Evolutionary conservation across 495 filamentous ascomycete species (phyloP), one percentile per base, ranked within the genome.

Genomic region (Aspergillus hancockii): DNA sequence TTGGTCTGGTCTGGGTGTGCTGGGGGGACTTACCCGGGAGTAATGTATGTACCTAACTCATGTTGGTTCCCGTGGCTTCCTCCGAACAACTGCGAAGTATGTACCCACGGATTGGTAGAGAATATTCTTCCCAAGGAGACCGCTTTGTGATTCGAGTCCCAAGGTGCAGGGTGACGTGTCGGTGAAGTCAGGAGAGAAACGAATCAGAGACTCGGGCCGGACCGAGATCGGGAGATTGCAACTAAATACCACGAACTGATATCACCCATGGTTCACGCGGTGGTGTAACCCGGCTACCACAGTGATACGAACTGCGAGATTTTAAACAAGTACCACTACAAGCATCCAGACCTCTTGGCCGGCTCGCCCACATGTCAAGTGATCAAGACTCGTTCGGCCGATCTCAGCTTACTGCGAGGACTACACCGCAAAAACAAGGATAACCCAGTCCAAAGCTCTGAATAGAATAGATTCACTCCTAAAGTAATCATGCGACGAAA

Each of bases 281-380:
- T 47, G 19, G 38, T 47, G 43, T 47, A 47, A 22, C 43, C 43
- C 8, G 25, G 19, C 21, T 8, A 22, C 43, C 19, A 10, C 9
- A 21, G 18, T 18, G 43, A 47, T 47, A 47, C 43, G 43, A 47
- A 47, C 43, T 16, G 19, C 19, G 16, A 23, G 1, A 47, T 47
- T 47, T 6, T n/a, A 16, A 47, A 22, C 43, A 23, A 23, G 43
- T 23, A 47, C 43, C 13, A 1, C 6, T 23, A 22, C 43, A 47
- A 21, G 43, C 16, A n/a, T 47, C 43, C 43, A 47, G 43, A 14
- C 43, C 43, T 47, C 43, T 47, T 47, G 43, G 43, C 43, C 5
- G 19, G 4, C 12, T 10, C 19, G 4, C 3, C 19, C 16, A 3
- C 19, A 3, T 47, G 43, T 23, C 43, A 23, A 47, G 12, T 47